Percentiles rank a stretch among this genome's conserved stretches.
Evolutionary conservation across 2,329 filamentous ascomycete species (phyloP).

Genomic region (Verticillium tricorpus): DNA sequence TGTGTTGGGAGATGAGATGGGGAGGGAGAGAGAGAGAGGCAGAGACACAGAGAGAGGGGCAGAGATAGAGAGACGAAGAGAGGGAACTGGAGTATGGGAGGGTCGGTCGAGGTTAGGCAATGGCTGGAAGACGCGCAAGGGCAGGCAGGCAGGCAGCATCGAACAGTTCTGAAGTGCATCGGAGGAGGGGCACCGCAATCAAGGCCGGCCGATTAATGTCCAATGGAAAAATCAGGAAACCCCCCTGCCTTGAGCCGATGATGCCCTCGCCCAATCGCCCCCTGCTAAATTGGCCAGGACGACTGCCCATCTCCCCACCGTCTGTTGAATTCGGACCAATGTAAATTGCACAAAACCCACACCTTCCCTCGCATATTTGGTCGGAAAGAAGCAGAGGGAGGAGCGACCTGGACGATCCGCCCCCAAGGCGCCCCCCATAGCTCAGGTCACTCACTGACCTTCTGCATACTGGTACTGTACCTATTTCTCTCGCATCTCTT

Average conservation of each 20-base stretch:
- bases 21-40: not conserved
- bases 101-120: too few species aligned
- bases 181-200: not conserved
- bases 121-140: not conserved
- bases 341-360: conserved; percentile 17
- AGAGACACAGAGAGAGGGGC: not conserved
- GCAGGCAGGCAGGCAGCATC: not conserved
- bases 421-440: too few species aligned
- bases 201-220: not conserved
- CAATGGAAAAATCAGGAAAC: not conserved
- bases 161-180: not conserved
- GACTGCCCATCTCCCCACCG: not conserved
- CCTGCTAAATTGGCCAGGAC: not conserved
- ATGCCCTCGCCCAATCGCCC: not conserved
- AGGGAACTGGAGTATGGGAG: too few species aligned
- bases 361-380: conserved; percentile 11
- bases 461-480: too few species aligned
- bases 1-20: not conserved
- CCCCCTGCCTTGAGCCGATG: not conserved
- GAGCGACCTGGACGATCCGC: too few species aligned
- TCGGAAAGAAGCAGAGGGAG: too few species aligned
- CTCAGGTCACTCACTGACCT: too few species aligned
- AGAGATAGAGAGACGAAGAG: not conserved
- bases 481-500: not conserved
- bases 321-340: conserved; percentile 23